Evolutionary conservation across 306 rosid species (phyloP), one percentile per base, ranked within the genome.

Genomic region (Quercus rubra): DNA sequence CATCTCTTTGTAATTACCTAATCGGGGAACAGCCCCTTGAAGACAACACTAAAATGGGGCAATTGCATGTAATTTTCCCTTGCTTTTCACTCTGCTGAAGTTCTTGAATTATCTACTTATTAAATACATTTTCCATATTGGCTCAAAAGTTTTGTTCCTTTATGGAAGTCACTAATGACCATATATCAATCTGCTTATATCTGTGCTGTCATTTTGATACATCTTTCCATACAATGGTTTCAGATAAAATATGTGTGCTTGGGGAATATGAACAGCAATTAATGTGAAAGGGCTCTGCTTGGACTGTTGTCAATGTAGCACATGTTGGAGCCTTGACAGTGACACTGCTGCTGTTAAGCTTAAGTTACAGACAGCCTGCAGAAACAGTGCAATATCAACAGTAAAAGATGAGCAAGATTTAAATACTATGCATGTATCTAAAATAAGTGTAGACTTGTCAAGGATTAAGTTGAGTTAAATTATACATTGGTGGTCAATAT

Each of bases 241-340:
- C 92, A 95, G 98, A 76, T 93, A 35, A 93, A 95, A 74, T 95
- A 95, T 61, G 86, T 95, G 7, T 95, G 99, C 91, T 27, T 95
- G 90, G 98, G 99, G 82, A 91, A 90, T 85, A 89, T 95, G 95
- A 85, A 77, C 84, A 78, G 85, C 71, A 83, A 78, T 18, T 92
- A 89, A 91, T 81, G 82, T 61, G 70, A 78, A 70, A 57, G 82
- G 79, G 54, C 46, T 46, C 38, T 30, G 13, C 46, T 38, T 15
- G 82, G 81, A 73, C 51, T 55, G 1, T 46, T 55, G 33, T 69
- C 76, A 66, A 83, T 74, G 73, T 86, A 27, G 51, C 55, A 4
- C 35, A 63, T 46, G 76, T 62, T 49, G 69, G 78, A 74, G 56
- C 68, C 71, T 12, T 49, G 54, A 12, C 54, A 49, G 54, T 49